Evolutionary conservation across 2,329 filamentous ascomycete species (phyloP), one percentile per base, ranked within the genome.

Genomic region (Diaporthe aspalathi): DNA sequence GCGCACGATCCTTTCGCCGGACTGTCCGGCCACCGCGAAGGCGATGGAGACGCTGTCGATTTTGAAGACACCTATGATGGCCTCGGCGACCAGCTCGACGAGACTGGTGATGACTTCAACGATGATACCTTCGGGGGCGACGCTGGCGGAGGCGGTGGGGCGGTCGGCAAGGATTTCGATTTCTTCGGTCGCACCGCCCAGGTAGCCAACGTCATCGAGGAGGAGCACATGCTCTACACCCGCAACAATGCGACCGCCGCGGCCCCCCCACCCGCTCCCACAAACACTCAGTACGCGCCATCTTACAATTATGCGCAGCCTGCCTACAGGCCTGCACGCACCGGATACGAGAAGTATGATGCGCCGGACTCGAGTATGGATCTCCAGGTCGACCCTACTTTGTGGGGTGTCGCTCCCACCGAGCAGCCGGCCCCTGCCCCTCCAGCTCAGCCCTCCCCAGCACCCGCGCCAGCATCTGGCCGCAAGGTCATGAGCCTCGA

Each of bases 51-150:
- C 73, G 85, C 84, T 29, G 80, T 87, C 77, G 93, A 98, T 77
- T 99, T 98, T 76, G 96, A 99, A 77, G 94, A 99, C 79, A 98
- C 95, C 47, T 98, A 98, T 80, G 96, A 99, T 81, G 95, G 95
- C 22, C 86, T 99, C 50, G 96, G 94, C 70, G 93, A 97, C 79
- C 91, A 93, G 81, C 91, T 99, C 45, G 92, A 97, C 77, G 95
- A 99, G 80, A 92, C 93, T 24, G 93, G 95, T 78, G 96, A 99
- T 85, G 94, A 89, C 65, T 94, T 98, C 87, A 99, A 99, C 81
- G 94, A 98, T 77, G 96, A 98, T 80, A 99, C 96, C 2, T 99
- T 99, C 79, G 93, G 89, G 32, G 78, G 84, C 52, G 81, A 79
- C 16, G 79, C 79, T 38, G 78, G 77, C 22, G 73, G 82, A 72